Percentiles rank a stretch among this genome's conserved stretches.
These are phyloP conservation scores for Dothideomycetes sp. DNA, from an alignment of 2,329 filamentous ascomycete species.

Conservation along the genomic window DNA sequence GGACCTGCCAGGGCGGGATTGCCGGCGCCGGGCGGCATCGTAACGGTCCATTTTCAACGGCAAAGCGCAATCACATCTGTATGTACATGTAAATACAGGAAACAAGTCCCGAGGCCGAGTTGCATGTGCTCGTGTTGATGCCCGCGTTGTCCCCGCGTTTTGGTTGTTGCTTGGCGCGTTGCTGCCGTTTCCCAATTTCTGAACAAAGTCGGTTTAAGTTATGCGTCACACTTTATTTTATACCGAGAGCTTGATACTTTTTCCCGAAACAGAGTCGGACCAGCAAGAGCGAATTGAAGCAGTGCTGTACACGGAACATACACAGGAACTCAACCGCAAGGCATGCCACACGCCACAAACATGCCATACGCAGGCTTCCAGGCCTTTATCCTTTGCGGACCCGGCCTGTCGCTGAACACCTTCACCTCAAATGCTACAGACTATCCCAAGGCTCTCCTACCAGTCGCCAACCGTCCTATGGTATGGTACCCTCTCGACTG, in stretches of 20 bases:
- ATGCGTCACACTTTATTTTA: conserved; percentile 4
- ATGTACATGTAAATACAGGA: too few species aligned
- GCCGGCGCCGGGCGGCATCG: conserved; percentile 40
- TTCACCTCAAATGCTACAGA: conserved; percentile 74
- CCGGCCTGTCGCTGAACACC: conserved; percentile 71
- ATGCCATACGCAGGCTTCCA: conserved; percentile 70
- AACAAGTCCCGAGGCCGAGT: not conserved
- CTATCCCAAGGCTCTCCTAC: conserved; percentile 71
- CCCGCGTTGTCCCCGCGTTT: conserved; percentile 2
- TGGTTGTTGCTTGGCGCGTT: not conserved
- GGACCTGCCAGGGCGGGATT: conserved; percentile 40
- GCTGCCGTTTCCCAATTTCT: conserved; percentile 8
- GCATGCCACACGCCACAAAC: conserved; percentile 63
- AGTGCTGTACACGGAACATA: too few species aligned
- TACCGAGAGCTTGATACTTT: not conserved
- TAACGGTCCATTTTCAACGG: conserved; percentile 13
- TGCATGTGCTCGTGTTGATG: too few species aligned
- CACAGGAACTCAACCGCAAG: not conserved
- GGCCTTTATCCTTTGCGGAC: conserved; percentile 73
- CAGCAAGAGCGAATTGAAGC: too few species aligned
- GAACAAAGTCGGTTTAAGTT: too few species aligned
- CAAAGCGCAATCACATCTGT: too few species aligned
- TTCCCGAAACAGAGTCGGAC: not conserved
- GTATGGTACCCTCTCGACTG: conserved; percentile 84
- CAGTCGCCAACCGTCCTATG: conserved; percentile 79